Evolutionary conservation across 2,329 filamentous ascomycete genomes (phyloP).

Genomic region (Alternaria triticina): DNA sequence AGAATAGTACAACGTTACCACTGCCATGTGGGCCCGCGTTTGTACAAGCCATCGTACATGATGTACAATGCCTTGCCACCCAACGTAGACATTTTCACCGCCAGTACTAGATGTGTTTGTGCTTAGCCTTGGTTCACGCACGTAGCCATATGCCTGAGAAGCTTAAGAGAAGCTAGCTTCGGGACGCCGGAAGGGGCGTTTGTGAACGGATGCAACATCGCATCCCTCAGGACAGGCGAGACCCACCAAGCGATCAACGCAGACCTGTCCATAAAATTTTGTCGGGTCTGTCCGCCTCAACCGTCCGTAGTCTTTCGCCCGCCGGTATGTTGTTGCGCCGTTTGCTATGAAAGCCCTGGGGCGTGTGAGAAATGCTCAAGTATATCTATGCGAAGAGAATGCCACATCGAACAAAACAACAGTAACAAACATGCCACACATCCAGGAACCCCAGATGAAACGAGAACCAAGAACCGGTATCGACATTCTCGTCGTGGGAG

Average conservation of each 20-base stretch:
- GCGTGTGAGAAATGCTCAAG: background rate
- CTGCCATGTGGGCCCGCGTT: background rate
- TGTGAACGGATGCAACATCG: background rate
- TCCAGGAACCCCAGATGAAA: background rate
- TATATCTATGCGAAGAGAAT: background rate
- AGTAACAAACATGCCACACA: background rate
- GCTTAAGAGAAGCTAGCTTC: background rate
- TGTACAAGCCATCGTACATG: background rate
- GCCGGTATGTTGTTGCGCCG: background rate
- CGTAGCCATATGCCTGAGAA: background rate
- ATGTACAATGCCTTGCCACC: background rate
- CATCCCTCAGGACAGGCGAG: background rate
- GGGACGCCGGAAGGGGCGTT: background rate
- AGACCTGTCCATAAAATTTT: background rate
- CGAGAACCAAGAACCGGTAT: background rate
- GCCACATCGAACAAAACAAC: background rate
- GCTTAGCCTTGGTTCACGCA: background rate
- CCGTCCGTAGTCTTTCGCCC: background rate
- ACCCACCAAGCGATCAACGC: background rate
- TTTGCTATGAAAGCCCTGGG: background rate
- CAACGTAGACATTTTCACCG: background rate
- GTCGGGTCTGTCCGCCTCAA: background rate
- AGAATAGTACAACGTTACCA: background rate
- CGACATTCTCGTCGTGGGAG: conserved; percentile 31
- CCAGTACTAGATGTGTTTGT: background rate